phyloP scores from a whole-genome alignment of 2,329 filamentous ascomycete species.

The Colletotrichum sublineola region DNA sequence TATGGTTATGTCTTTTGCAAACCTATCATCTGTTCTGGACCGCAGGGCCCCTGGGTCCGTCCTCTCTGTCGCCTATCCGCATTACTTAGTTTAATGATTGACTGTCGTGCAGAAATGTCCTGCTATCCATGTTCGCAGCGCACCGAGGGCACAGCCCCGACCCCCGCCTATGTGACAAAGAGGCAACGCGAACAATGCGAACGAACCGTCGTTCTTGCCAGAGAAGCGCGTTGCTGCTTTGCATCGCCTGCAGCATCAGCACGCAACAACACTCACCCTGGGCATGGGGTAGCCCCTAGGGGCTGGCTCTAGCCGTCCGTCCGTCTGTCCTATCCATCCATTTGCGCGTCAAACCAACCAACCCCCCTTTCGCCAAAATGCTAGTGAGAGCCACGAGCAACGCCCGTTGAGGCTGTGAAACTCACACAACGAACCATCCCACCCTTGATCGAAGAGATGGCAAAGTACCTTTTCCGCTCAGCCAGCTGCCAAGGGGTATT shows the following conservation, averaged over 20 bases:
- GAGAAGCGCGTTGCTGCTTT: conserved; percentile 7
- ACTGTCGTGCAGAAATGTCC: not conserved
- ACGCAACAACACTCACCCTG: conserved; percentile 5
- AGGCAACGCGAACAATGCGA: not conserved
- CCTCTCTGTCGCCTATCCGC: not conserved
- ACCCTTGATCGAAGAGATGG: conserved; percentile 4
- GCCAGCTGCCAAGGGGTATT: not conserved
- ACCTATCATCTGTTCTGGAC: conserved; percentile 13
- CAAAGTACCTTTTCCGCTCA: not conserved
- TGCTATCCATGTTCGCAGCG: not conserved
- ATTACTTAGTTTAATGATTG: not conserved
- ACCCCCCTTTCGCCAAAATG: not conserved
- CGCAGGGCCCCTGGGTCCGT: not conserved
- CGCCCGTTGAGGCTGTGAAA: conserved; percentile 31
- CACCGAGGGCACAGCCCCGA: not conserved
- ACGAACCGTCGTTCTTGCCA: not conserved
- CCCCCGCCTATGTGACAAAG: not conserved
- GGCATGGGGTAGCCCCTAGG: not conserved
- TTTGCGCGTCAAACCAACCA: not conserved
- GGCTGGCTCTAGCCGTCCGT: conserved; percentile 7
- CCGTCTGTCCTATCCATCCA: conserved; percentile 1
- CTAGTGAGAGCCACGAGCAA: not conserved
- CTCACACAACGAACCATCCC: not conserved
- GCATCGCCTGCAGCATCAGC: not conserved
- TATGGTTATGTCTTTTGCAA: conserved; percentile 8